Evolutionary conservation across 768 basidiomycete species (phyloP).

Genomic region (Pulveroboletus sp.): DNA sequence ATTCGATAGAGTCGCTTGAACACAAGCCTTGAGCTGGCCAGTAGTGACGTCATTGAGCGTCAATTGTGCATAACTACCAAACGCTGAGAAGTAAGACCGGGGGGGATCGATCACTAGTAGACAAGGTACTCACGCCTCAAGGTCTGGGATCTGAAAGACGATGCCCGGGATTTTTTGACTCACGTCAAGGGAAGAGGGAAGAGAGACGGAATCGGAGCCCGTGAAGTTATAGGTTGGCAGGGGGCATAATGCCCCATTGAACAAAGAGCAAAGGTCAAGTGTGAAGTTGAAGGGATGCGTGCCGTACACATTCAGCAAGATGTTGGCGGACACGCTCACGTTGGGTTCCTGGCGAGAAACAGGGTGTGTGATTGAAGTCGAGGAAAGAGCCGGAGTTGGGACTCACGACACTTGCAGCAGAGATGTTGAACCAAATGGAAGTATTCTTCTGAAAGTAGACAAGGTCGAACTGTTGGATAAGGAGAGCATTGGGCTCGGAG

Average conservation of each 20-base stretch:
- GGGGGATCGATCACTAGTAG: not conserved
- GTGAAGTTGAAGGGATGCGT: conserved; percentile 77
- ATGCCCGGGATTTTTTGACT: conserved; percentile 62
- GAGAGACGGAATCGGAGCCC: conserved; percentile 65
- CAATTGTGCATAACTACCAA: conserved; percentile 59
- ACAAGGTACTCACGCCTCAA: conserved; percentile 55
- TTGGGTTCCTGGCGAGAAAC: conserved; percentile 50
- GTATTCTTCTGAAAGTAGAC: conserved; percentile 64
- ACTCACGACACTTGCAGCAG: conserved; percentile 82
- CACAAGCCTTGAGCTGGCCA: conserved; percentile 75
- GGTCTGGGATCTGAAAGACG: conserved; percentile 83
- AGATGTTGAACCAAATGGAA: conserved; percentile 79
- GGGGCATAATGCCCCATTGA: conserved; percentile 78
- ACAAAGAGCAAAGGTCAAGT: conserved; percentile 77
- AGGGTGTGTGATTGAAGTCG: conserved; percentile 10
- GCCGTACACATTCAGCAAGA: conserved; percentile 86
- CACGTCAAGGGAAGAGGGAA: conserved; percentile 58
- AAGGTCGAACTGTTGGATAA: conserved; percentile 74
- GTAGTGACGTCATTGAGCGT: conserved; percentile 65
- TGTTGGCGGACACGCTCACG: conserved; percentile 76
- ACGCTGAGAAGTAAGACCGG: conserved; percentile 2
- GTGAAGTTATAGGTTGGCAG: conserved; percentile 81
- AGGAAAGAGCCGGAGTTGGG: not conserved
- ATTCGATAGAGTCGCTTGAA: conserved; percentile 89
- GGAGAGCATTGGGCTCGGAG: conserved; percentile 70